Percentiles rank a stretch among this genome's conserved stretches.
Conservation (phyloP, 139 green algal genomes). For the Picochlorum sp. region DNA sequence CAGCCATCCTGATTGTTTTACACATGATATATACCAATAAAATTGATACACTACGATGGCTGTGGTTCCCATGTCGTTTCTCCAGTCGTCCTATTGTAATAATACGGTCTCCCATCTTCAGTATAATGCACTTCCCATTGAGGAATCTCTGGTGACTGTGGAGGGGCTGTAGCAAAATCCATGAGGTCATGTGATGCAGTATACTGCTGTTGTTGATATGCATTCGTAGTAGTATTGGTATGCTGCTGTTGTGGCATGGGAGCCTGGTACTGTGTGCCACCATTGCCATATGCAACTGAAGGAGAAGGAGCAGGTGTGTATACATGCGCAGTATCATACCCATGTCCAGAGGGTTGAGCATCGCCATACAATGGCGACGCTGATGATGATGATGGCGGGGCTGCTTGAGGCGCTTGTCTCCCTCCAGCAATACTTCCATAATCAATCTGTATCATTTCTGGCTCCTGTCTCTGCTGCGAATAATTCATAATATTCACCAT, state of each 20-base stretch:
- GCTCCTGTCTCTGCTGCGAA: not conserved
- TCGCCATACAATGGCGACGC: not conserved
- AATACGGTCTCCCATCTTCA: conserved; percentile 67
- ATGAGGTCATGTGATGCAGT: conserved; percentile 5
- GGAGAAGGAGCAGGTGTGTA: not conserved
- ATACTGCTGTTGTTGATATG: not conserved
- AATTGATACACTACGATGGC: not conserved
- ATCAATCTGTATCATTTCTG: conserved; percentile 19
- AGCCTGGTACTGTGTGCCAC: not conserved
- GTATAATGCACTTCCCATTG: conserved; percentile 71
- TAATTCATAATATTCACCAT: conserved; percentile 67
- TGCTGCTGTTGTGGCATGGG: not conserved
- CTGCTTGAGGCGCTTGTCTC: not conserved
- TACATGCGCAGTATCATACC: too few species aligned
- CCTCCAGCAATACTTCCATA: conserved; percentile 28
- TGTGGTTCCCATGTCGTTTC: conserved; percentile 71
- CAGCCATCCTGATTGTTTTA: too few species aligned
- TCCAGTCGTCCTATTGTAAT: conserved; percentile 54
- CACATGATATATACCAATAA: too few species aligned
- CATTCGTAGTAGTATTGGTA: too few species aligned
- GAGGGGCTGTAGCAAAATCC: conserved; percentile 14
- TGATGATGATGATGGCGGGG: not conserved
- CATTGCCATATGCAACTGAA: too few species aligned
- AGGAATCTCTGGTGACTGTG: not conserved
- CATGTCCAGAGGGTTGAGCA: too few species aligned